Conservation (phyloP, 345 rosid genomes). For the Eucalyptus paniculata region DNA sequence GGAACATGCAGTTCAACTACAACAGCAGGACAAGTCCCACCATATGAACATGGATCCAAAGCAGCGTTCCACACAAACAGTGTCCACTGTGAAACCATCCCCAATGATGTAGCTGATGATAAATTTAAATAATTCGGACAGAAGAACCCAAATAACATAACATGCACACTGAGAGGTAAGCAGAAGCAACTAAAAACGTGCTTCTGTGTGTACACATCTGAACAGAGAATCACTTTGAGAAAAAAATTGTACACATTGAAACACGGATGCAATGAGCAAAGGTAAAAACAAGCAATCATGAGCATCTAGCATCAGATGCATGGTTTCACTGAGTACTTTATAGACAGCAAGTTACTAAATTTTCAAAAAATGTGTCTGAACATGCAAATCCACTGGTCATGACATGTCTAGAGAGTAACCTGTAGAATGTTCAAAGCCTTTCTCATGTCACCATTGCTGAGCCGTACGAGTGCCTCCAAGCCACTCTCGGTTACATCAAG, state of each 20-base stretch:
- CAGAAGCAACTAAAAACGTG: not conserved
- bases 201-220: not conserved
- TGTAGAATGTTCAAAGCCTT: constrained; percentile 94
- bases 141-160: not conserved
- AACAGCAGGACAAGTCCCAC: not conserved
- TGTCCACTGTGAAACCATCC: not conserved
- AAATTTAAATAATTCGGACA: not conserved
- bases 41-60: not conserved
- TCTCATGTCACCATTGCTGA: constrained; percentile 98
- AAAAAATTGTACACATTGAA: not conserved
- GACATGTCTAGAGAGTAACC: constrained; percentile 21
- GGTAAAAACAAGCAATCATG: not conserved
- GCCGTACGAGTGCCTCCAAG: constrained; percentile 69
- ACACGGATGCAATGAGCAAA: not conserved
- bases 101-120: not conserved
- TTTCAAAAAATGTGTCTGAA: not conserved
- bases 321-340: not conserved
- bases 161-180: not conserved
- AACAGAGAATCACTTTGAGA: not conserved
- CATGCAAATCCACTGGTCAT: not conserved
- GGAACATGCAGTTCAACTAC: not conserved
- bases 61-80: not conserved
- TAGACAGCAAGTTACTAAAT: not conserved
- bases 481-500: constrained; percentile 77
- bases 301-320: not conserved